Evolutionary conservation across 495 filamentous ascomycete genomes (phyloP).

Genomic region (Hypoxylon cercidicola): DNA sequence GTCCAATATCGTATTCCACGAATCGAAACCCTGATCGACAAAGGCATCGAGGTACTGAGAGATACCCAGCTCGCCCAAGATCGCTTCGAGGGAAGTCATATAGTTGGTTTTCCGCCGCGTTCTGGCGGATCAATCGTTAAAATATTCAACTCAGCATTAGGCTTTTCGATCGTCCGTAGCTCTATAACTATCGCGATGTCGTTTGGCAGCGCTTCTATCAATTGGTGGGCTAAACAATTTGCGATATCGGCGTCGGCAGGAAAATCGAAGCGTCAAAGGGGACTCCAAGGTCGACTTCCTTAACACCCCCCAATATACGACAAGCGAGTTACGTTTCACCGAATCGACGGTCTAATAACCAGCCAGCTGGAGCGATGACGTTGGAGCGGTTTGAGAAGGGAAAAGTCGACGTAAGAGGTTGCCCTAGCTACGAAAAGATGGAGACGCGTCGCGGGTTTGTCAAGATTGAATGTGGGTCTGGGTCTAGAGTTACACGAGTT

Average conservation of each 20-base stretch:
- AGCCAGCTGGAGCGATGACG: conserved; percentile 23
- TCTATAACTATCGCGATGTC: conserved; percentile 17
- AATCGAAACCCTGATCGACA: conserved; percentile 79
- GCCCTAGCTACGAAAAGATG: conserved; percentile 33
- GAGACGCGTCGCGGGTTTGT: conserved; percentile 39
- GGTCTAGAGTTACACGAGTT: conserved; percentile 49
- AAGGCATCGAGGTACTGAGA: conserved; percentile 75
- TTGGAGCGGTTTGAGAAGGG: conserved; percentile 12
- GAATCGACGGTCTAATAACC: conserved; percentile 47
- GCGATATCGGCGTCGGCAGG: conserved; percentile 16
- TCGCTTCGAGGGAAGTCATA: conserved; percentile 60
- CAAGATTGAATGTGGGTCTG: conserved; percentile 33
- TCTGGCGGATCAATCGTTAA: conserved; percentile 30
- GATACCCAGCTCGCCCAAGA: conserved; percentile 77
- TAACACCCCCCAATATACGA: conserved; percentile 19
- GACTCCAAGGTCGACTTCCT: conserved; percentile 11
- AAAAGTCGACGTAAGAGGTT: neutral
- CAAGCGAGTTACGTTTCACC: conserved; percentile 23
- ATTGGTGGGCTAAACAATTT: conserved; percentile 2
- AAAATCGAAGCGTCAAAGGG: conserved; percentile 3
- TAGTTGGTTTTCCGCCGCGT: conserved; percentile 45
- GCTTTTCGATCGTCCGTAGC: conserved; percentile 16
- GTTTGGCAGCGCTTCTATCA: conserved; percentile 4
- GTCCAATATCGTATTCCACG: conserved; percentile 81
- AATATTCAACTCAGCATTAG: conserved; percentile 37